Conservation (phyloP, 2,329 filamentous ascomycete genomes). For the Torrubiellomyces zombiae region DNA sequence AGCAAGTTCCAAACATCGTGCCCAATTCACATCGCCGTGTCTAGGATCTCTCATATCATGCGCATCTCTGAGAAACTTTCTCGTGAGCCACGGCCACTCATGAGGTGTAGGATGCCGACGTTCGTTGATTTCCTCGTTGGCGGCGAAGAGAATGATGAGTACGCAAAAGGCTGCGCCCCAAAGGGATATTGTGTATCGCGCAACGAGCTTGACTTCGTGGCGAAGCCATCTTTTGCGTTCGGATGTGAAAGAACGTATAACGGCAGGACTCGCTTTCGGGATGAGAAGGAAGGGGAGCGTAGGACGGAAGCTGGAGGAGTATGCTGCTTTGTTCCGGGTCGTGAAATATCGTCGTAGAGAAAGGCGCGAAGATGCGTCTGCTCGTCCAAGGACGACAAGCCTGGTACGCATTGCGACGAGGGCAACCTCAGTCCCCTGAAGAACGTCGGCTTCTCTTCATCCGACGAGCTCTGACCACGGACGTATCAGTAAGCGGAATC, state of each 20-base stretch:
- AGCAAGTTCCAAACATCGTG: conserved; percentile 43
- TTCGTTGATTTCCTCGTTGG: conserved; percentile 62
- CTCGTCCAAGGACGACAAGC: conserved; percentile 16
- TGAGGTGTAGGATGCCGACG: conserved; percentile 61
- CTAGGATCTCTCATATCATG: conserved; percentile 39
- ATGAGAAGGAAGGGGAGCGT: conserved; percentile 31
- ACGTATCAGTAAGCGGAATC: too few species aligned
- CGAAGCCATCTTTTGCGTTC: conserved; percentile 55
- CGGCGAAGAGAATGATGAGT: conserved; percentile 43
- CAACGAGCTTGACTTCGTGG: conserved; percentile 51
- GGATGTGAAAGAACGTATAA: conserved; percentile 63
- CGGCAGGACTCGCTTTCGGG: conserved; percentile 30
- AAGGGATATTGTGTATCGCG: conserved; percentile 49
- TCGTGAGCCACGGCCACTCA: conserved; percentile 61
- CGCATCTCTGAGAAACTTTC: conserved; percentile 51
- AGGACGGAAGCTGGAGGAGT: conserved; percentile 15
- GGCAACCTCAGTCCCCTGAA: too few species aligned
- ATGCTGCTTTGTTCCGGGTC: conserved; percentile 12
- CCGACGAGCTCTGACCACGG: too few species aligned
- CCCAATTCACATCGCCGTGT: conserved; percentile 46
- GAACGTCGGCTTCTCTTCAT: too few species aligned
- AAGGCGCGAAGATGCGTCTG: conserved; percentile 7
- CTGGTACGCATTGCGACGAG: conserved; percentile 23
- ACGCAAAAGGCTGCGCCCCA: conserved; percentile 47
- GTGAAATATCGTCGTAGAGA: conserved; percentile 11